These are phyloP conservation scores for Pythium pyrilobum DNA, from an alignment of 352 stramenopile genomes.

Conservation along the genomic window DNA sequence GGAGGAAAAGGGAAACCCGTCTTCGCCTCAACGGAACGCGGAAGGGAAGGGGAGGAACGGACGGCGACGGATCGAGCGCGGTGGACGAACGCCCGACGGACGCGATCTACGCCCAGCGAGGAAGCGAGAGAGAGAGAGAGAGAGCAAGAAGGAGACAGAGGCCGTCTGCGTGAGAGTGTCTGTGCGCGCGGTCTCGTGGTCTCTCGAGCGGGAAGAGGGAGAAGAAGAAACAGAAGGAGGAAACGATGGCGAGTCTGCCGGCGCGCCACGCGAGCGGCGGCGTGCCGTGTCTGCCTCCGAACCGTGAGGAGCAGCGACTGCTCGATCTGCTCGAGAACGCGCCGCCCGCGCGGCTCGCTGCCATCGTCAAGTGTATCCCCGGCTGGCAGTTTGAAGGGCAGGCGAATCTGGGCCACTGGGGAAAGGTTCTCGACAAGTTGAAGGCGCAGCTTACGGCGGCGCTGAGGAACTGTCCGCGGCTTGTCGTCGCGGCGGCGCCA, in stretches of 20 bases:
- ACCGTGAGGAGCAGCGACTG: conserved; percentile 47
- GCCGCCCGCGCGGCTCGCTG: conserved; percentile 34
- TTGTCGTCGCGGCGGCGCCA: conserved; percentile 33
- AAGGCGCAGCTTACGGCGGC: conserved; percentile 41
- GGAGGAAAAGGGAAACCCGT: not conserved
- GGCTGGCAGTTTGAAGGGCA: conserved; percentile 80
- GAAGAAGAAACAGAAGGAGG: not conserved
- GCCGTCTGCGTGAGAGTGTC: not conserved
- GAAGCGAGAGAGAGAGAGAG: no score
- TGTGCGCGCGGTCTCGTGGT: not conserved
- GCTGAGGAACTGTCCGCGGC: conserved; percentile 30
- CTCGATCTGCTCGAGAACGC: conserved; percentile 57
- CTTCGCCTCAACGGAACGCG: not conserved
- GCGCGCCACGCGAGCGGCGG: not conserved
- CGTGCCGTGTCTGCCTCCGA: conserved; percentile 25
- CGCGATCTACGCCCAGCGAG: no score
- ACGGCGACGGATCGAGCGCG: no score
- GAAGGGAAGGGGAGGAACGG: not conserved
- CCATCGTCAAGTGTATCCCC: conserved; percentile 59
- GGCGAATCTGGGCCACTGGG: conserved; percentile 71
- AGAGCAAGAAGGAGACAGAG: no score
- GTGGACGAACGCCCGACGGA: no score
- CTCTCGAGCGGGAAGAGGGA: not conserved
- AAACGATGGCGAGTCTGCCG: conserved; percentile 3
- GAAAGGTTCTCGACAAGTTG: conserved; percentile 46